A percentile compares a stretch with the other conserved stretches of the same genome.
Conservation (phyloP, 2,329 filamentous ascomycete genomes). For the Aspergillus novoparasiticus region DNA sequence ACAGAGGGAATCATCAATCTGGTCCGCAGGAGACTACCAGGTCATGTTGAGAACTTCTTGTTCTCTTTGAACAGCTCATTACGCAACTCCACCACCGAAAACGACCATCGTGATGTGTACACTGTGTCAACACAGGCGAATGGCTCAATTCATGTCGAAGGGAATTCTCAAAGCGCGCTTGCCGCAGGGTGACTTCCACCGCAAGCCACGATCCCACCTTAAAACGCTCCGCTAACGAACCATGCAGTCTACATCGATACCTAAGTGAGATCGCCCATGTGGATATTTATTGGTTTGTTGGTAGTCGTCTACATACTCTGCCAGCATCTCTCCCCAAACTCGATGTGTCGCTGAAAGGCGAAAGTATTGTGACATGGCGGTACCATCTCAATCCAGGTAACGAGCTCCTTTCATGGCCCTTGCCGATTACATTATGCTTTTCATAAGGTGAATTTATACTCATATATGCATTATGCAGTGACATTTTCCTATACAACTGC, state of each 20-base stretch:
- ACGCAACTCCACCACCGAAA: too few relatives aligned
- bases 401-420: background rate
- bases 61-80: background rate
- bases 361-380: background rate
- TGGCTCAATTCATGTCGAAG: background rate
- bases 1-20: background rate
- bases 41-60: background rate
- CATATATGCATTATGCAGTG: constrained; percentile 30
- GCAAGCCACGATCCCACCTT: background rate
- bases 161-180: background rate
- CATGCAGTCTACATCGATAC: background rate
- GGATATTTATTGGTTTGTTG: background rate
- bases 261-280: background rate
- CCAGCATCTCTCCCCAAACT: background rate
- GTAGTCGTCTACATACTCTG: background rate
- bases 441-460: background rate
- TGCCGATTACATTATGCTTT: background rate
- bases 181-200: background rate
- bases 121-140: background rate
- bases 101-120: background rate
- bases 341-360: background rate
- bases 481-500: constrained; percentile 56
- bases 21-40: background rate
- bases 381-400: background rate
- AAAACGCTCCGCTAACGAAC: background rate